Evolutionary conservation across 1,139 yeast genomes (phyloP), one percentile per base, ranked within the genome.

Genomic region (Taphrina deformans): DNA sequence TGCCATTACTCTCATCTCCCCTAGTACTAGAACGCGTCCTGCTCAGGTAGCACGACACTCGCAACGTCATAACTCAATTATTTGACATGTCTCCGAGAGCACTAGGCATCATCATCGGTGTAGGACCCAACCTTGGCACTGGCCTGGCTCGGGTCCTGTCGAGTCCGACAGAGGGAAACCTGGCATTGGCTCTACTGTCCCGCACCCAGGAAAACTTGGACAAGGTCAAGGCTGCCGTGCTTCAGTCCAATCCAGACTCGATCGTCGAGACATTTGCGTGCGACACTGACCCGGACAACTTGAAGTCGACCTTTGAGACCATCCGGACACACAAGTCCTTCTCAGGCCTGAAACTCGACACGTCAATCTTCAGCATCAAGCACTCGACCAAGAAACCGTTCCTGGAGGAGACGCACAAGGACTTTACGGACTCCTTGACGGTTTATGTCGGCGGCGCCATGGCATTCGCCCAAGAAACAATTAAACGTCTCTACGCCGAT

Each of bases 371-470:
- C 45, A 33, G 45, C 45, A 52, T 52, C 41, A 52, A 52, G 31
- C 45, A 52, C 56, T 26, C 38, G 16, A 31, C 45, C 44, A 52
- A 52, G 45, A 52, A 52, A 12, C 56, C 56, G 26, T 52, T 52
- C 45, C 45, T 52, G 45, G 56, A 52, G 18, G 56, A 52, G 56
- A 52, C 56, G 7, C 31, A 33, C 45, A n/a, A 33, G 29, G 56
- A 33, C 29, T 52, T 52, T 29, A 38, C 45, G 16, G 56, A 33
- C 5, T 26, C 38, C 6, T 29, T 52, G 45, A 33, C 26, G 21
- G 44, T 33, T 1, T 52, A 52, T 16, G 45, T 38, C 45, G 45
- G 45, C 16, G 56, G 56, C 21, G 56, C 56, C 27, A 33, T 52
- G 41, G 29, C 56, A 5, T 33, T 31, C 29, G 45, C 56, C 9